Percentiles rank a stretch among this genome's conserved stretches.
These are phyloP conservation scores for Cupressus sempervirens DNA, from an alignment of 75 land plant genomes.

Conservation along the genomic window DNA sequence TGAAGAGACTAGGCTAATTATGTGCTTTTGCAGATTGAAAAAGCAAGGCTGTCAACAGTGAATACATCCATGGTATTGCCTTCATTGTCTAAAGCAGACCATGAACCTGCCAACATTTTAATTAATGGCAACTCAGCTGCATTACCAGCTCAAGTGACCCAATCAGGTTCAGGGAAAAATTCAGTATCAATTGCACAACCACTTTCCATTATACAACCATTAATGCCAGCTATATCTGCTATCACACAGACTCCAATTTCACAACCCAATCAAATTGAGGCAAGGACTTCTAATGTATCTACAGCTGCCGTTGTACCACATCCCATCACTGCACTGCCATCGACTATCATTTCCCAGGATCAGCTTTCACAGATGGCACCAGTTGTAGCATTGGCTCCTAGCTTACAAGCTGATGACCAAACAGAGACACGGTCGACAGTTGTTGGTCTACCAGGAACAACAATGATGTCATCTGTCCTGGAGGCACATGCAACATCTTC, in stretches of 20 bases:
- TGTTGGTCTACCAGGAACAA: neutral
- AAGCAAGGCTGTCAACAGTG: neutral
- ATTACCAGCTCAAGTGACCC: neutral
- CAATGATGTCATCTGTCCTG: neutral
- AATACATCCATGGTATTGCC: neutral
- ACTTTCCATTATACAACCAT: neutral
- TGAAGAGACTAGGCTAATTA: slow-evolving; percentile 6
- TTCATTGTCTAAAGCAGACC: slow-evolving; percentile 7
- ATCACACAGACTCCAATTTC: neutral
- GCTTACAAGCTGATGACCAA: neutral
- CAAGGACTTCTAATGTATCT: neutral
- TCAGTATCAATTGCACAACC: slow-evolving; percentile 1
- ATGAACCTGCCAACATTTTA: neutral
- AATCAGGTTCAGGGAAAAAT: neutral
- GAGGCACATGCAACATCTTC: neutral
- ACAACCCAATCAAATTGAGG: neutral
- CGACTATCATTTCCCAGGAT: neutral
- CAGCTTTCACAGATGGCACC: neutral
- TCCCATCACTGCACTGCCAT: neutral
- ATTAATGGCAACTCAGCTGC: neutral
- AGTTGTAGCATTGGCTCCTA: neutral
- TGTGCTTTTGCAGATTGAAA: slow-evolving; percentile 9
- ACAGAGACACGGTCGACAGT: neutral
- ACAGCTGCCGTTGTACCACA: neutral
- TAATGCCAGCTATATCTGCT: neutral